Evolutionary conservation across 2,329 filamentous ascomycete species (phyloP), one percentile per base, ranked within the genome.

Genomic region (Talaromyces funiculosus): DNA sequence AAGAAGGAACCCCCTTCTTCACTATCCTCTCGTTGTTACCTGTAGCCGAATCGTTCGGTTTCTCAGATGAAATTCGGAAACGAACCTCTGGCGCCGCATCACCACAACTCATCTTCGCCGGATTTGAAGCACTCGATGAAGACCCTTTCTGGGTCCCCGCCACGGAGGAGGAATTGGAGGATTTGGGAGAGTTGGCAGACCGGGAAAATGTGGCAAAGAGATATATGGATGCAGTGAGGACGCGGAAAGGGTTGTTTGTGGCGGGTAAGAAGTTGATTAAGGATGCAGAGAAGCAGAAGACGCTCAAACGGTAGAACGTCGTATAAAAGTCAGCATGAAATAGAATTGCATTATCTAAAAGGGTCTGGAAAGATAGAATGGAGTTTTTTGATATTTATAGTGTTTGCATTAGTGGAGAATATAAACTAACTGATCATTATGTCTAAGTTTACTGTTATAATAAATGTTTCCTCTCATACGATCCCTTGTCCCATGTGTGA

Each of bases 111-210:
- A 88, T 96, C 63, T 99, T 97, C 72, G 85, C 90, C 7, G 94
- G 94, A 0, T 99, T 92, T 71, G 91, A 97, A 75, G 84, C 96
- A 67, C 81, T 97, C 2, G 92, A 97, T 72, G 89, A 97, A 76
- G 94, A 99, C 78, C 94, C 94, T 0, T 96, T 95, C 79, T 99
- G 94, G 94, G 92, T 96, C 51, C 94, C 94, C 1, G 92, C 91
- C 65, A 97, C 93, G 0, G 94, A 97, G 72, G 94, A 97, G 73
- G 91, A 99, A 71, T 77, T 99, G 56, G 94, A 99, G 81, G 94
- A 99, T 79, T 78, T 99, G 63, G 94, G 94, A 26, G 93, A 97
- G 80, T 80, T 93, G 72, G 94, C 90, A 3, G 94, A 99, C 77
- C 85, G 85, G 71, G 94, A 97, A 81, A 97, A 97, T 76, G 90